These are phyloP conservation scores for Eustoma russellianum DNA, from an alignment of 257 asterid species.

Conservation along the genomic window DNA sequence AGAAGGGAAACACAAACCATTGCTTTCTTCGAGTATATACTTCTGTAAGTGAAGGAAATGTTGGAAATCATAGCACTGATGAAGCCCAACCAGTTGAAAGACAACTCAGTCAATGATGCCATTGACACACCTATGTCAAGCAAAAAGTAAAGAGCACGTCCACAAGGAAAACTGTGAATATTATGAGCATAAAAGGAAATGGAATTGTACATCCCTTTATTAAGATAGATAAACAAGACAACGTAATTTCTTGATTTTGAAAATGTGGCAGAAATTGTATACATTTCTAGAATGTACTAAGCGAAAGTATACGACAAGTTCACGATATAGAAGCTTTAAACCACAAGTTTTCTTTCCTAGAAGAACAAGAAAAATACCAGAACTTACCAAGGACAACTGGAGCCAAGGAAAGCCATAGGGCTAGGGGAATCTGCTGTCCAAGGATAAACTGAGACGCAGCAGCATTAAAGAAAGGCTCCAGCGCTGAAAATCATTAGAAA, in stretches of 20 bases:
- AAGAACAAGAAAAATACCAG: slow-evolving; percentile 3
- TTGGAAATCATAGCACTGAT: slow-evolving; percentile 97
- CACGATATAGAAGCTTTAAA: too few relatives aligned
- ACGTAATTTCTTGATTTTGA: not conserved
- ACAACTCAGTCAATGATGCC: slow-evolving; percentile 95
- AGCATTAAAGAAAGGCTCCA: slow-evolving; percentile 99
- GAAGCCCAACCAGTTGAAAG: slow-evolving; percentile 95
- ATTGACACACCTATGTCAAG: slow-evolving; percentile 85
- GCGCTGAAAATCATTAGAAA: slow-evolving; percentile 46
- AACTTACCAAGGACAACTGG: slow-evolving; percentile 88
- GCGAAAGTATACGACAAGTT: not conserved
- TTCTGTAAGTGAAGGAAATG: slow-evolving; percentile 97
- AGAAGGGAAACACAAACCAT: slow-evolving; percentile 44
- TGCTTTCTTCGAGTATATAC: slow-evolving; percentile 98
- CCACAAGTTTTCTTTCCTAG: not conserved
- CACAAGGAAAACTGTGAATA: not conserved
- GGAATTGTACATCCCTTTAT: too few relatives aligned
- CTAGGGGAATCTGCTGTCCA: slow-evolving; percentile 76
- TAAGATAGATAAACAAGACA: too few relatives aligned
- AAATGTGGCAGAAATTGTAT: not conserved
- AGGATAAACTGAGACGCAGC: slow-evolving; percentile 96
- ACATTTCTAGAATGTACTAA: not conserved
- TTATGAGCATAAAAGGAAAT: too few relatives aligned
- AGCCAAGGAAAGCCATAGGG: slow-evolving; percentile 86
- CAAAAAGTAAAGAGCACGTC: slow-evolving; percentile 10